Percentiles rank a stretch among this genome's conserved stretches.
Evolutionary conservation across 768 basidiomycete species (phyloP).

Genomic region (Pseudohyphozyma bogoriensis): DNA sequence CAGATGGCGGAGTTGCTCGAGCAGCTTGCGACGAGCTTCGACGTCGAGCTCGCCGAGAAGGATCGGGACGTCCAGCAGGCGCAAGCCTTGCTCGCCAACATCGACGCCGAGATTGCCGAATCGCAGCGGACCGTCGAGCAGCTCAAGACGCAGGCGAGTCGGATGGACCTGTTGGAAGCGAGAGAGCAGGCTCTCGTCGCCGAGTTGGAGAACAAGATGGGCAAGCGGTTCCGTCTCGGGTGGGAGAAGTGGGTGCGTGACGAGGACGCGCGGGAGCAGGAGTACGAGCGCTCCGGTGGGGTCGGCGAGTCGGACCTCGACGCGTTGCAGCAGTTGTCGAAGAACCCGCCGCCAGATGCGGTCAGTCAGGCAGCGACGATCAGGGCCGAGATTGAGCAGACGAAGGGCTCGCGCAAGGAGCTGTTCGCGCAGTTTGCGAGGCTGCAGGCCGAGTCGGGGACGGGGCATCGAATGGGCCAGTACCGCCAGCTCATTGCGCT

Average conservation of each 20-base stretch:
- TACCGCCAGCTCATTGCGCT: constrained; percentile 81
- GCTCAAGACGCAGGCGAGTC: constrained; percentile 43
- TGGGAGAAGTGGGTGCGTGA: constrained; percentile 90
- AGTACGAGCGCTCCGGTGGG: constrained; percentile 30
- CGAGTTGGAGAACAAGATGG: constrained; percentile 65
- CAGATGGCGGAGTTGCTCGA: constrained; percentile 81
- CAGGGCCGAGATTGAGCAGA: constrained; percentile 55
- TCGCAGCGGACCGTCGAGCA: constrained; percentile 63
- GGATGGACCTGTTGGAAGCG: constrained; percentile 52
- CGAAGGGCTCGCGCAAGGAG: constrained; percentile 57
- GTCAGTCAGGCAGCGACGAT: constrained; percentile 47
- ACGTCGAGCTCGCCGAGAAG: constrained; percentile 81
- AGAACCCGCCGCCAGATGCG: constrained; percentile 48
- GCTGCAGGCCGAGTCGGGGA: constrained; percentile 82
- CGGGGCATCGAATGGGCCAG: constrained; percentile 75
- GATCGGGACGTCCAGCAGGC: constrained; percentile 86
- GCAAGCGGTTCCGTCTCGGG: constrained; percentile 65
- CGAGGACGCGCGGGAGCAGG: constrained; percentile 66
- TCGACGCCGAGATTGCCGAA: constrained; percentile 81
- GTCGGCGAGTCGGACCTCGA: constrained; percentile 24
- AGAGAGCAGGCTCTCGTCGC: constrained; percentile 54
- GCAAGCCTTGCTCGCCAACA: constrained; percentile 69
- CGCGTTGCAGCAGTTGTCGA: constrained; percentile 15
- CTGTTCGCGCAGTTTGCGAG: constrained; percentile 66
- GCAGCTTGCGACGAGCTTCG: constrained; percentile 76